These are phyloP conservation scores for Basidiobolus meristosporus DNA, from an alignment of 371 early-diverging fungal genomes.

Conservation along the genomic window DNA sequence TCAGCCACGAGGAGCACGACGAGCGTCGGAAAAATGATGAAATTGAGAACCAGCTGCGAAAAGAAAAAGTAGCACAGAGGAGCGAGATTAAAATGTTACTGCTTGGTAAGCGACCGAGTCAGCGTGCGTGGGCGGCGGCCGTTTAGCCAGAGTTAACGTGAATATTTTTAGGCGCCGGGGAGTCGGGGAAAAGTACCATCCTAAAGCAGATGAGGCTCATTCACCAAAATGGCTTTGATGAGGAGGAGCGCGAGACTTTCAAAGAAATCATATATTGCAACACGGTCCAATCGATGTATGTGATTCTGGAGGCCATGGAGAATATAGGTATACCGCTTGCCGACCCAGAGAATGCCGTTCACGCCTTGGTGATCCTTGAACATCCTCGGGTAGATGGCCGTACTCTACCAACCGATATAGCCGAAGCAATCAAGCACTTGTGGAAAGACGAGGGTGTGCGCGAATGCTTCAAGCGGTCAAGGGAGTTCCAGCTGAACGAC, in stretches of 20 bases:
- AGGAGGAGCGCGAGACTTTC: constrained; percentile 69
- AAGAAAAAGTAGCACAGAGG: constrained; percentile 47
- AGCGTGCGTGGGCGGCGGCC: too few species aligned
- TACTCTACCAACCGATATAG: constrained; percentile 29
- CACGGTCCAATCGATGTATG: constrained; percentile 82
- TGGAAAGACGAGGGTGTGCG: constrained; percentile 73
- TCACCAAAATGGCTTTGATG: constrained; percentile 76
- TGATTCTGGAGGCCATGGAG: constrained; percentile 84
- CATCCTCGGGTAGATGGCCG: constrained; percentile 38
- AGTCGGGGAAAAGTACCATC: constrained; percentile 92
- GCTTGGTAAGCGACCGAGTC: too few species aligned
- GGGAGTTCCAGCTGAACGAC: constrained; percentile 84
- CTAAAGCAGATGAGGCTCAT: constrained; percentile 94
- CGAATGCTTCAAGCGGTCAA: constrained; percentile 53
- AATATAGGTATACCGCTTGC: constrained; percentile 45
- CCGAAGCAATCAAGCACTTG: constrained; percentile 53
- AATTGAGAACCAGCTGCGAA: constrained; percentile 72
- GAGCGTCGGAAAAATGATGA: constrained; percentile 36
- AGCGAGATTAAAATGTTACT: constrained; percentile 91
- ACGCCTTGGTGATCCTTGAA: constrained; percentile 50
- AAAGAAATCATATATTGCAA: constrained; percentile 87
- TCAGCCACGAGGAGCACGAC: too few species aligned
- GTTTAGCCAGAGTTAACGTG: too few species aligned
- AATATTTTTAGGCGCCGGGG: constrained; percentile 65
- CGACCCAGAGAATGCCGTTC: constrained; percentile 31